A percentile compares a stretch with the other conserved stretches of the same genome.
Conservation (phyloP, 2,329 filamentous ascomycete species). For the Xylaria polymorpha region DNA sequence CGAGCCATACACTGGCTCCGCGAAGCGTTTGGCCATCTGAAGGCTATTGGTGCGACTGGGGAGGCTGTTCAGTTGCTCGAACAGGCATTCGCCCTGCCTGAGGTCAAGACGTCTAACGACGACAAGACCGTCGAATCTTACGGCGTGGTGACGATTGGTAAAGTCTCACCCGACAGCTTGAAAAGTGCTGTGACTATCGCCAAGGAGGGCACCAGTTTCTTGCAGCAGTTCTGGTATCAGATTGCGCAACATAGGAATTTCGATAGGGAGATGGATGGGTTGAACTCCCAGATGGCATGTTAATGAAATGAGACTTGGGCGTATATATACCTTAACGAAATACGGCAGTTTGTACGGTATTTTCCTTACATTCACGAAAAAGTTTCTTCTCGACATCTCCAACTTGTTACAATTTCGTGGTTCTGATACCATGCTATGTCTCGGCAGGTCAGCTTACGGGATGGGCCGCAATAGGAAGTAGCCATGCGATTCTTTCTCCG, state of each 20-base stretch:
- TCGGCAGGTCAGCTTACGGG: background rate
- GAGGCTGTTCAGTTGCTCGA: constrained; percentile 75
- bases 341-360: background rate
- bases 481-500: background rate
- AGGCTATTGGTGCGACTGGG: constrained; percentile 80
- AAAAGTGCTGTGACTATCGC: constrained; percentile 71
- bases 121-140: constrained; percentile 73
- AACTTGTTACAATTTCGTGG: too few relatives aligned
- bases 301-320: constrained; percentile 50
- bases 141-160: constrained; percentile 77
- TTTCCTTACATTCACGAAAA: background rate
- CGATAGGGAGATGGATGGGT: constrained; percentile 76
- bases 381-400: too few relatives aligned
- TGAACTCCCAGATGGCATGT: constrained; percentile 75
- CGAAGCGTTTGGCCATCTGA: constrained; percentile 85
- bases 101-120: constrained; percentile 57
- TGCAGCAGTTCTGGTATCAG: constrained; percentile 75
- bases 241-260: constrained; percentile 81
- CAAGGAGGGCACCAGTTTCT: constrained; percentile 75
- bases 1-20: constrained; percentile 80
- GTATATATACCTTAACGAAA: background rate
- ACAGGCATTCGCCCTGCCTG: constrained; percentile 58
- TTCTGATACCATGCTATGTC: background rate
- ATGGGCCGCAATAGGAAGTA: background rate
- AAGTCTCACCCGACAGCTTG: constrained; percentile 66